Conservation (phyloP, 352 stramenopile genomes). For the Globisporangium spinosum region DNA sequence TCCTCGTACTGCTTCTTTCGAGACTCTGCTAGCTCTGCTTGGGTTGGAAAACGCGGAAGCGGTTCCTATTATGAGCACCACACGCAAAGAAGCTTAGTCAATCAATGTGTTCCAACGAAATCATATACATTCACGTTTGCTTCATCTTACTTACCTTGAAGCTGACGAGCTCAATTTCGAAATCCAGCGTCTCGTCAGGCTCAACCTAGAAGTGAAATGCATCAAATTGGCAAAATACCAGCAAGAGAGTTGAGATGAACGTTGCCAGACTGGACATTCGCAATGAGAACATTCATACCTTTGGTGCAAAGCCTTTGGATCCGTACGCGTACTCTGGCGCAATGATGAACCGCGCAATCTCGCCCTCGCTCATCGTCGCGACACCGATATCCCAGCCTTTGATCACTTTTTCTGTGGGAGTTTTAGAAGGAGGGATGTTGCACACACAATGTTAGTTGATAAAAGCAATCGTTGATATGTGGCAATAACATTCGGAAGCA, state of each 20-base stretch:
- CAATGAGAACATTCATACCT: slow-evolving; percentile 24
- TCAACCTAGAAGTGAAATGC: slow-evolving; percentile 38
- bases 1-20: slow-evolving; percentile 80
- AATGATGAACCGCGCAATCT: slow-evolving; percentile 84
- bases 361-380: slow-evolving; percentile 71
- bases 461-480: background rate
- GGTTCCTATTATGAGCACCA: slow-evolving; percentile 37
- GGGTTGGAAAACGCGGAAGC: slow-evolving; percentile 75
- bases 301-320: slow-evolving; percentile 71
- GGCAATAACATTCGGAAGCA: background rate
- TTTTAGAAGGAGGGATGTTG: background rate
- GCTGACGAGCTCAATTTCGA: slow-evolving; percentile 80
- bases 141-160: slow-evolving; percentile 54
- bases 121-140: background rate
- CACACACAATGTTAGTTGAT: background rate
- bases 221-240: background rate
- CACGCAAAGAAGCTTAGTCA: background rate
- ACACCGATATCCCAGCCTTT: slow-evolving; percentile 85
- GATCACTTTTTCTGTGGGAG: slow-evolving; percentile 74
- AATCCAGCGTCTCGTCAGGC: slow-evolving; percentile 81
- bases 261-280: background rate
- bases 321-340: slow-evolving; percentile 78
- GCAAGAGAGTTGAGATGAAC: background rate
- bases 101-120: background rate
- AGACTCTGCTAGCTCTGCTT: slow-evolving; percentile 79